Evolutionary conservation across 116 monocot species (phyloP), one percentile per base, ranked within the genome.

Genomic region (Iris pallida): DNA sequence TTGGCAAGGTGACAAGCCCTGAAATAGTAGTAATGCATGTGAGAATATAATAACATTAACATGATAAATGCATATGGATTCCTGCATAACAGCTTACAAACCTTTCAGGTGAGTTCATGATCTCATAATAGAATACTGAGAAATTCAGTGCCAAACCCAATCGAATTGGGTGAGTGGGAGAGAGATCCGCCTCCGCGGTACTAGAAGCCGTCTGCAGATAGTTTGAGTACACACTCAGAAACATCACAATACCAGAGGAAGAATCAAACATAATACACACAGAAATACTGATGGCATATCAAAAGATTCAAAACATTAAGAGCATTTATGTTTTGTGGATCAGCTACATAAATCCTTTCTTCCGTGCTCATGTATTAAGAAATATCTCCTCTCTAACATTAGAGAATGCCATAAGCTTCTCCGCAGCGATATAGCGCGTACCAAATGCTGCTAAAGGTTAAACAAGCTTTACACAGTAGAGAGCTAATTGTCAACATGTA

Each of bases 1-100:
- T 65, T 65, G 43, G 65, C 65, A 49, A 65, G 65, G 49, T 65
- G 65, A 47, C 65, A 65, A 65, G 65, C 65, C 49, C 65, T 65
- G 65, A 30, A 7, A 65, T 18, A 65, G 20, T 6, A 13, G 49
- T 65, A 16, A 11, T 17, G 4, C 9, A 4, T 47, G 18, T 63
- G 5, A 1, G n/a, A 1, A 11, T 20, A 48, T 20, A 48, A 1
- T 8, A 49, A 49, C 57, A 11, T 57, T 57, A 1, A 17, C 7
- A 44, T 5, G 16, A 65, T 48, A 49, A 14, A 65, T 12, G 3
- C 16, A 65, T 49, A 1, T 20, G 11, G 5, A 65, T 19, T 16
- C 5, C 13, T 19, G 9, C 2, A 15, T 15, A 49, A 8, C 0
- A 30, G 30, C 8, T 3, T 49, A 44, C 13, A 51, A 13, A 65